phyloP scores from a whole-genome alignment of 192 early-diverging fungal species.

The Cetraspora pellucida region DNA sequence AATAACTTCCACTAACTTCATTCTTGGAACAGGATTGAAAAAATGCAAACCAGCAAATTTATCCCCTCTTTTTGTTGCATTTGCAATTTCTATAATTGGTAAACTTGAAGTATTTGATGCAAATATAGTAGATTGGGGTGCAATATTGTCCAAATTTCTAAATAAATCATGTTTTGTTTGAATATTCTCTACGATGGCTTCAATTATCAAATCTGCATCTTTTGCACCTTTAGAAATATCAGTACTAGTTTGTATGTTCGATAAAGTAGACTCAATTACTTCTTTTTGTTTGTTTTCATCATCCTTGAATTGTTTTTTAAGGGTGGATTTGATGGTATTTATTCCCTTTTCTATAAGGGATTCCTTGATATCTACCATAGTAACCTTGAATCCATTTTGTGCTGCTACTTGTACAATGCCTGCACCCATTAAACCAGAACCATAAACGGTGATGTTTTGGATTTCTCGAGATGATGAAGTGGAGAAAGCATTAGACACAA shows the following conservation, averaged over 20 bases:
- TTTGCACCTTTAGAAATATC: slow-evolving; percentile 62
- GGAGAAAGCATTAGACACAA: slow-evolving; percentile 31
- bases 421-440: slow-evolving; percentile 86
- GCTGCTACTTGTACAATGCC: slow-evolving; percentile 91
- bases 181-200: slow-evolving; percentile 96
- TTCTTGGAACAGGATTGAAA: slow-evolving; percentile 99
- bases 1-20: slow-evolving; percentile 97
- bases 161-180: slow-evolving; percentile 86
- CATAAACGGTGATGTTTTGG: slow-evolving; percentile 79
- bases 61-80: slow-evolving; percentile 54
- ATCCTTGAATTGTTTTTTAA: slow-evolving; percentile 86
- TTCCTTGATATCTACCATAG: slow-evolving; percentile 80
- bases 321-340: slow-evolving; percentile 81
- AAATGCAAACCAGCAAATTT: slow-evolving; percentile 91
- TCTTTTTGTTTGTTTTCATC: slow-evolving; percentile 60
- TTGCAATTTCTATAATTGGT: slow-evolving; percentile 82
- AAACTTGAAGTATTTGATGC: slow-evolving; percentile 93
- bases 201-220: slow-evolving; percentile 81
- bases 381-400: slow-evolving; percentile 76
- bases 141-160: slow-evolving; percentile 65
- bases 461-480: slow-evolving; percentile 50
- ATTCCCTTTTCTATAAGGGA: slow-evolving; percentile 76
- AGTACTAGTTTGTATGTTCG: slow-evolving; percentile 68
- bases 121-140: slow-evolving; percentile 76
- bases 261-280: slow-evolving; percentile 73